A percentile compares a stretch with the other conserved stretches of the same genome.
Evolutionary conservation across 78 protist genomes (phyloP).

Genomic region (Pigoraptor vietnamica): DNA sequence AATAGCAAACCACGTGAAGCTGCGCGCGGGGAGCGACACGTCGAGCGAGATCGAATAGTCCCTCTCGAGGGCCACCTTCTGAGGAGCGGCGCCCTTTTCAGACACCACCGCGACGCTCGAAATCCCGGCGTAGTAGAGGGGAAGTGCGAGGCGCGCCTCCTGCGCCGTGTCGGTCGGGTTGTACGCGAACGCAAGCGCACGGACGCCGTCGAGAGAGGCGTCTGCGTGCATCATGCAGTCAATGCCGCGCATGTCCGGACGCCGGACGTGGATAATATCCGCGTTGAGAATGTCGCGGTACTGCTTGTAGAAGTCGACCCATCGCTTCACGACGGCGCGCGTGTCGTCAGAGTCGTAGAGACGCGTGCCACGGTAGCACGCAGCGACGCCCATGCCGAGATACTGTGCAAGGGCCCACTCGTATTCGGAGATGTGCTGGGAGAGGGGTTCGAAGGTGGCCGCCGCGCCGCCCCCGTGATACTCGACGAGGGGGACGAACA

Average conservation of each 20-base stretch:
- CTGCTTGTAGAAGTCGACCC: neutral
- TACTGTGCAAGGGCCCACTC: neutral
- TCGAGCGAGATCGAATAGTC: neutral
- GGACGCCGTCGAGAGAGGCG: neutral
- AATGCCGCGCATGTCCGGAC: neutral
- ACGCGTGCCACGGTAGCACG: neutral
- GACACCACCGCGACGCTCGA: neutral
- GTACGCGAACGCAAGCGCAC: neutral
- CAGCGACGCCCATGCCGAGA: neutral
- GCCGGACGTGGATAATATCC: neutral
- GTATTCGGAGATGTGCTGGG: neutral
- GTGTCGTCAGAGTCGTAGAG: neutral
- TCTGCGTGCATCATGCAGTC: neutral
- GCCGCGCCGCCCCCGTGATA: neutral
- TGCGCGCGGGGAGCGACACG: neutral
- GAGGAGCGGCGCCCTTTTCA: neutral
- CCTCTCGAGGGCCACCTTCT: neutral
- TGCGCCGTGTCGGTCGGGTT: neutral
- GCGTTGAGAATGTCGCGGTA: neutral
- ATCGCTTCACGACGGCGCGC: neutral
- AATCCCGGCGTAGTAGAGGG: conserved; percentile 1
- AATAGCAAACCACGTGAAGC: neutral
- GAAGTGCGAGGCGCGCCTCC: neutral
- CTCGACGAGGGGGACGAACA: neutral
- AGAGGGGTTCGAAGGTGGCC: neutral